phyloP scores from a whole-genome alignment of 306 rosid genomes.

The Vachellia collinsii region DNA sequence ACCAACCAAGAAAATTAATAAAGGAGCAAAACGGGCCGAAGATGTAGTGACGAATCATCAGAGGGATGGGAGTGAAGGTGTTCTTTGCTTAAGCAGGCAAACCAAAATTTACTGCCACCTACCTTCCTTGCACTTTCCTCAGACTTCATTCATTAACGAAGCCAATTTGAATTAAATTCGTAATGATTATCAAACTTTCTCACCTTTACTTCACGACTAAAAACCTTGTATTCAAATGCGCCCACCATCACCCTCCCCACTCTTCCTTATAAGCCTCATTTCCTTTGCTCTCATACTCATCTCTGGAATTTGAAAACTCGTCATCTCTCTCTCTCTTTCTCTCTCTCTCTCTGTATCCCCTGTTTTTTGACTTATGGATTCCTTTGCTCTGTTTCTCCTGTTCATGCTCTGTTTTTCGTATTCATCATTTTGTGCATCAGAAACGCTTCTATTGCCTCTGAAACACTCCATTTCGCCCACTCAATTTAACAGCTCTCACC shows the following conservation, averaged over 20 bases:
- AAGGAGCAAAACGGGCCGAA: constrained; percentile 3
- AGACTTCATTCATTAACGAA: neutral
- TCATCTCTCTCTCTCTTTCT: constrained; percentile 10
- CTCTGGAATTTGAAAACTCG: constrained; percentile 9
- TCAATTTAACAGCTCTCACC: constrained; percentile 70
- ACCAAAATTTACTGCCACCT: constrained; percentile 22
- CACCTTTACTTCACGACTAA: neutral
- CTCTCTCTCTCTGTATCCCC: neutral
- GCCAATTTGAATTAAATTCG: neutral
- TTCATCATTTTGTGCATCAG: constrained; percentile 34
- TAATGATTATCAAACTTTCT: neutral
- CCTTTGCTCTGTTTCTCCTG: constrained; percentile 50
- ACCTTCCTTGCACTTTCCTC: neutral
- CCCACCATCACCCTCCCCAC: neutral
- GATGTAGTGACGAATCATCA: constrained; percentile 2
- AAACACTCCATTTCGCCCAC: constrained; percentile 64
- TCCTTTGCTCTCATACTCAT: neutral
- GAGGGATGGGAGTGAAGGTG: neutral
- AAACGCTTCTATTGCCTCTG: constrained; percentile 56
- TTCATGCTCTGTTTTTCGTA: constrained; percentile 48
- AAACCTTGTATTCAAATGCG: neutral
- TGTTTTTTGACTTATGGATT: constrained; percentile 48
- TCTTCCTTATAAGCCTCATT: constrained; percentile 25
- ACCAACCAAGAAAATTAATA: constrained; percentile 16
- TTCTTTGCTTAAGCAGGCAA: constrained; percentile 35